Evolutionary conservation across 805 yeast species (phyloP).

Genomic region (Saccharomycopsis vini): DNA sequence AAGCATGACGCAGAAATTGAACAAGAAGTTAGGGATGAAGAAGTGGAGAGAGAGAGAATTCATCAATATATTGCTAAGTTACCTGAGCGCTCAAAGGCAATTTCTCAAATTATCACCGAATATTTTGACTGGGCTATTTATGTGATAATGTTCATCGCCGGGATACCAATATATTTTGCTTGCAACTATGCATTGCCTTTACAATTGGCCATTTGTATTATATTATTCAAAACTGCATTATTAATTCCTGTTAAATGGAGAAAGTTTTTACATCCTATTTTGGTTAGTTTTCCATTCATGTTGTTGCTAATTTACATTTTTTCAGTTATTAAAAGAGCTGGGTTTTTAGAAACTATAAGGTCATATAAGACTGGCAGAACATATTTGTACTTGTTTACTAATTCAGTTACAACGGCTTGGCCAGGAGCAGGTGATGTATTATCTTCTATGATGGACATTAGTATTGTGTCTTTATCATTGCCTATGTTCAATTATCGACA

Average conservation of each 20-base stretch:
- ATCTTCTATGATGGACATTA: slow-evolving; percentile 61
- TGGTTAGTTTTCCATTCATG: slow-evolving; percentile 56
- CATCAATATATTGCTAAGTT: slow-evolving; percentile 14
- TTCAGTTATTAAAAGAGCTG: slow-evolving; percentile 37
- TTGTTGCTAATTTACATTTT: slow-evolving; percentile 55
- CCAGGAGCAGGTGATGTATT: slow-evolving; percentile 83
- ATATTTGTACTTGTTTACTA: slow-evolving; percentile 41
- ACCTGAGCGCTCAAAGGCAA: slow-evolving; percentile 22
- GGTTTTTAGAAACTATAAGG: slow-evolving; percentile 43
- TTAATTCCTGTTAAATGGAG: slow-evolving; percentile 40
- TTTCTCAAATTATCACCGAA: slow-evolving; percentile 31
- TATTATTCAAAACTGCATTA: slow-evolving; percentile 43
- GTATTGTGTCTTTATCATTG: slow-evolving; percentile 65
- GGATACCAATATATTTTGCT: slow-evolving; percentile 53
- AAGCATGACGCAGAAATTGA: slow-evolving; percentile 6
- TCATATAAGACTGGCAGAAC: slow-evolving; percentile 63
- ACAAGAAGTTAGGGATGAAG: slow-evolving; percentile 13
- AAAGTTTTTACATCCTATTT: slow-evolving; percentile 59
- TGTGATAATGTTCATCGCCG: slow-evolving; percentile 37
- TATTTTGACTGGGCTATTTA: slow-evolving; percentile 52
- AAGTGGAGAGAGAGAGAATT: slow-evolving; percentile 14
- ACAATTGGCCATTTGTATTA: slow-evolving; percentile 52
- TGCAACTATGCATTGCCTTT: slow-evolving; percentile 50
- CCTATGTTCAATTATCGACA: slow-evolving; percentile 70
- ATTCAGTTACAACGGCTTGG: slow-evolving; percentile 28